phyloP scores from a whole-genome alignment of 2,329 filamentous ascomycete genomes.

The Clonostachys chloroleuca region DNA sequence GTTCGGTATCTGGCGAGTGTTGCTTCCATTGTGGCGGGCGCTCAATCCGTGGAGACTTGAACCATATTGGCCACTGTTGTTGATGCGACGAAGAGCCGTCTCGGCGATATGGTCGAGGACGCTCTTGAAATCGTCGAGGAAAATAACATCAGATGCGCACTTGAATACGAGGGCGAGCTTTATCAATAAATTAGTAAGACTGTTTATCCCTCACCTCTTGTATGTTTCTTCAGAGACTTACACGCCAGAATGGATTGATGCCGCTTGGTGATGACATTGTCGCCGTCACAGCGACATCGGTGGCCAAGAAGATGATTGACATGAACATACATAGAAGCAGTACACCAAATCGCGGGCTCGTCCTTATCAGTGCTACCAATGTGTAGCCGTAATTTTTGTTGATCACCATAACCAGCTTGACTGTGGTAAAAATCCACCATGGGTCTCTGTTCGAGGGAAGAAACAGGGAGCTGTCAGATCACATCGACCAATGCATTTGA shows the following conservation, averaged over 20 bases:
- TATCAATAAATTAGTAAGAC: not conserved
- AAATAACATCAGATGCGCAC: conserved; percentile 8
- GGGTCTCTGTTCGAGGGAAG: conserved; percentile 3
- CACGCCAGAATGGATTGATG: conserved; percentile 10
- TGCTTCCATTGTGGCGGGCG: no score
- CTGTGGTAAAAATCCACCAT: conserved; percentile 8
- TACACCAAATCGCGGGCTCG: conserved; percentile 7
- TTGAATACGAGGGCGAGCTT: conserved; percentile 10
- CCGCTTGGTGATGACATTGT: conserved; percentile 3
- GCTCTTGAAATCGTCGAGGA: conserved; percentile 10
- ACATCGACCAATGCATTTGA: not conserved
- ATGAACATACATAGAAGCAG: conserved; percentile 7
- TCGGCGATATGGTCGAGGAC: conserved; percentile 7
- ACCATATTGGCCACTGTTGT: not conserved
- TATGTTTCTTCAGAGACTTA: not conserved
- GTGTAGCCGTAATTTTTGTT: conserved; percentile 8
- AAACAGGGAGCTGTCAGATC: not conserved
- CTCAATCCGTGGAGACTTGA: no score
- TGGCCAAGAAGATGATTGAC: conserved; percentile 8
- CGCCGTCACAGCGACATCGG: conserved; percentile 3
- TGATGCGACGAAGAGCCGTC: conserved; percentile 1
- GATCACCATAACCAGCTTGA: conserved; percentile 9
- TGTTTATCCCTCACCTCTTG: not conserved
- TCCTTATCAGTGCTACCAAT: conserved; percentile 2
- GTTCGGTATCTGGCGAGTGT: no score